Evolutionary conservation across 2,329 filamentous ascomycete species (phyloP).

Genomic region (Colletotrichum caudatum): DNA sequence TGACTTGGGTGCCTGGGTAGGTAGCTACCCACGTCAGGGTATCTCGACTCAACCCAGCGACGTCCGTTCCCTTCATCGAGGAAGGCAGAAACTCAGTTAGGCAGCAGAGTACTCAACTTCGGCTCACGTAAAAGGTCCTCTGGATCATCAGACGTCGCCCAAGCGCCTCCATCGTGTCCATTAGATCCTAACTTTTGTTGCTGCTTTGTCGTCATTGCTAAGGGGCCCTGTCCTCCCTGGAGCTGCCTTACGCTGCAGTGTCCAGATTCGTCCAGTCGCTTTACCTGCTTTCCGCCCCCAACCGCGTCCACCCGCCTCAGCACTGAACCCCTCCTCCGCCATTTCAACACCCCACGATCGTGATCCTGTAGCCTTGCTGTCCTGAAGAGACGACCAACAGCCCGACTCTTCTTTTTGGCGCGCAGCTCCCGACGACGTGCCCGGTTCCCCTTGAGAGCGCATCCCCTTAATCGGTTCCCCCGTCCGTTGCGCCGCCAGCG

Average conservation of each 20-base stretch:
- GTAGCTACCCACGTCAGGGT: constrained; percentile 8
- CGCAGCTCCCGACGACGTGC: constrained; percentile 13
- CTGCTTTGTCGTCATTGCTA: constrained; percentile 32
- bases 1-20: not conserved
- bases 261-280: constrained; percentile 23
- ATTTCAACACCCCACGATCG: constrained; percentile 33
- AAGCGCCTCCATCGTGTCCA: constrained; percentile 22
- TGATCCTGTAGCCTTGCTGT: constrained; percentile 40
- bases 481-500: constrained; percentile 9
- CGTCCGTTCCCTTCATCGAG: constrained; percentile 38
- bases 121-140: constrained; percentile 19
- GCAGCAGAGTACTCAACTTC: constrained; percentile 36
- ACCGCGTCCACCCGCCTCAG: constrained; percentile 27
- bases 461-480: not conserved
- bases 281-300: constrained; percentile 37
- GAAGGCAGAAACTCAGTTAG: constrained; percentile 33
- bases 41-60: constrained; percentile 21
- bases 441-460: not conserved
- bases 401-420: constrained; percentile 18
- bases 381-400: constrained; percentile 33
- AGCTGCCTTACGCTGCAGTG: constrained; percentile 9
- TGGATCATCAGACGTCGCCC: constrained; percentile 33
- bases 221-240: constrained; percentile 12
- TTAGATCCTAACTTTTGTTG: constrained; percentile 8
- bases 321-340: constrained; percentile 38